Conservation (phyloP, 805 yeast species). For the Monosporozyma yasuniensis region DNA sequence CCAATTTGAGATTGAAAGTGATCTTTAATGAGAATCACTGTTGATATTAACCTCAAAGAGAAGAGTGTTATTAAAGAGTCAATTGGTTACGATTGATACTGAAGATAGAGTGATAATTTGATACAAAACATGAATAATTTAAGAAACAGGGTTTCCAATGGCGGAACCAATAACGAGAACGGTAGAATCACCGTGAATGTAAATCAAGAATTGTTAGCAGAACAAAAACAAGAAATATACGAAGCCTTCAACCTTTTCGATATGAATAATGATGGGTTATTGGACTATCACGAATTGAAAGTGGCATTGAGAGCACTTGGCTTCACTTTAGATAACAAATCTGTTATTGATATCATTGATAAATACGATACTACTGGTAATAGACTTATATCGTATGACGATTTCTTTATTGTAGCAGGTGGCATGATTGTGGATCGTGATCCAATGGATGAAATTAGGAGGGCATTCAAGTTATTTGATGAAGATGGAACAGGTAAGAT, state of each 20-base stretch:
- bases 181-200: background rate
- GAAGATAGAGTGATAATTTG: background rate
- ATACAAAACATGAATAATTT: background rate
- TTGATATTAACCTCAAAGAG: background rate
- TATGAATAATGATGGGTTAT: constrained; percentile 79
- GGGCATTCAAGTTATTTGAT: constrained; percentile 86
- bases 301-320: constrained; percentile 93
- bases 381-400: constrained; percentile 69
- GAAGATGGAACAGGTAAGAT: constrained; percentile 84
- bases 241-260: constrained; percentile 91
- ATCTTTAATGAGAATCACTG: background rate
- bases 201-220: constrained; percentile 59
- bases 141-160: background rate
- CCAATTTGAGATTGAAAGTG: background rate
- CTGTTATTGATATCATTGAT: constrained; percentile 65
- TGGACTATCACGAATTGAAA: constrained; percentile 88
- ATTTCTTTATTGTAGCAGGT: constrained; percentile 65
- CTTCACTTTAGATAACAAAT: constrained; percentile 69
- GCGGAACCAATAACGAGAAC: background rate
- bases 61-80: too few relatives aligned
- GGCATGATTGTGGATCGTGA: constrained; percentile 78
- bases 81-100: too few relatives aligned
- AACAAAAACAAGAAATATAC: constrained; percentile 81
- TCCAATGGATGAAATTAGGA: constrained; percentile 81
- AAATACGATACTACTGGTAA: constrained; percentile 61